Base-by-base conservation (phyloP, 768 basidiomycete species). In the Cantharellus anzutake region DNA sequence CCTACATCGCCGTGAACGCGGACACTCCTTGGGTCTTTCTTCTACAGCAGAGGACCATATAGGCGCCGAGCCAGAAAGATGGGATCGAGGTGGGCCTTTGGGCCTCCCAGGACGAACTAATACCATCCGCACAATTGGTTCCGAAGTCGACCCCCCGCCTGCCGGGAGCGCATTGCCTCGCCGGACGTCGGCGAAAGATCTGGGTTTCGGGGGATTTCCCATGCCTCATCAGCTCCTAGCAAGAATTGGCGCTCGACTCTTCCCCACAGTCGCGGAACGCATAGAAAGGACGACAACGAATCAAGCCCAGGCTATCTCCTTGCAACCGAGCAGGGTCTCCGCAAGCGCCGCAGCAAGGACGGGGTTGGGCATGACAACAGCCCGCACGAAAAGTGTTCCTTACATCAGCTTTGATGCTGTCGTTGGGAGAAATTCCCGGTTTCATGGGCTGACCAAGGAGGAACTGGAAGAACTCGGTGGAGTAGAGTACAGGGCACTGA, bases 391-490 rank as follows among this genome's bases (percentile, higher is more conserved):
- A 59, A 66, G 70, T 0, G 90, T 85, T 2, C 73, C 85, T 0
- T 97, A 97, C 68, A 83, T 97, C 60, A 78, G 82, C 1, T 97
- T 96, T 67, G 80, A 88, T 51, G 86, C 89, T 4, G 60, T 67
- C n/a, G 68, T 69, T 5, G 66, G 67, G 0, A 42, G 60, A 51
- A 58, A 59, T 37, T 62, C 57, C n/a, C 60, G 63, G 64, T 76
- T 76, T 63, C 67, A 73, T 69, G 63, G 68, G 29, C 71, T 94
- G 58, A 86, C 82, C 0, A 75, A 78, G 20, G 88, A 91, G 53
- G 86, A 97, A 66, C 72, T 87, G 64, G 91, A 94, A 64, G 90
- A 96, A 68, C 72, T 98, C 3, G 92, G 92, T 3, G 93, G 94
- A 20, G 84, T 96, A 4, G 94, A 99, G 68, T 98, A 87, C 67